Evolutionary conservation across 306 rosid species (phyloP).

Genomic region (Prunus armeniaca): DNA sequence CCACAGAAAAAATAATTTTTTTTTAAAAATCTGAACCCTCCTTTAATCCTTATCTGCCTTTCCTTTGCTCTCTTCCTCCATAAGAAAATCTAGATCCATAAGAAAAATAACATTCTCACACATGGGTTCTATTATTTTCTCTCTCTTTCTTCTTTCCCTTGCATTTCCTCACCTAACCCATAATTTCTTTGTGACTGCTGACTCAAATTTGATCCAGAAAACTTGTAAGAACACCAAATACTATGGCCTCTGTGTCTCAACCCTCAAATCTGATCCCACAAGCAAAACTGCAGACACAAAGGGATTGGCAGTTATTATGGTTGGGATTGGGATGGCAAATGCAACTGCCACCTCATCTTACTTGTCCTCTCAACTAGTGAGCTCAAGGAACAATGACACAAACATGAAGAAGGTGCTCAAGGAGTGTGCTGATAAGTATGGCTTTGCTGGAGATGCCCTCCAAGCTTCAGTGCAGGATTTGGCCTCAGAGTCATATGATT

Average conservation of each 20-base stretch:
- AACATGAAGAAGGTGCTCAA: conserved; percentile 42
- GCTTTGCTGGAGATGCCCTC: conserved; percentile 62
- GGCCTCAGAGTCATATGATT: conserved; percentile 58
- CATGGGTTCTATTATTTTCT: conserved; percentile 36
- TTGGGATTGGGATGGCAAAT: conserved; percentile 53
- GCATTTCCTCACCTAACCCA: conserved; percentile 16
- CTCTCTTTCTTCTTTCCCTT: conserved; percentile 31
- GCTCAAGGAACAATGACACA: conserved; percentile 26
- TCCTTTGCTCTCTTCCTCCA: neutral
- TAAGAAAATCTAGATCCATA: neutral
- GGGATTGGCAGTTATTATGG: conserved; percentile 69
- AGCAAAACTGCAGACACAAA: conserved; percentile 63
- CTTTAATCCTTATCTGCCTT: neutral
- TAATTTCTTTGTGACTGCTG: conserved; percentile 31
- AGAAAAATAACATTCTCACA: neutral
- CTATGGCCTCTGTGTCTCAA: conserved; percentile 64
- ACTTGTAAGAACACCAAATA: conserved; percentile 77
- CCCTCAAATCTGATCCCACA: conserved; percentile 61
- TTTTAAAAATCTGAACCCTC: too few relatives aligned
- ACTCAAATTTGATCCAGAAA: conserved; percentile 55
- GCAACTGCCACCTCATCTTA: conserved; percentile 71
- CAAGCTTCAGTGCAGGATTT: conserved; percentile 54
- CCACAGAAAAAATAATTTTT: neutral
- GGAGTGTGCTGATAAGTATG: conserved; percentile 75
- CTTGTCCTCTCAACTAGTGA: conserved; percentile 57